Evolutionary conservation across 305 asterid species (phyloP), one percentile per base, ranked within the genome.

Genomic region (Solanum hybrid): DNA sequence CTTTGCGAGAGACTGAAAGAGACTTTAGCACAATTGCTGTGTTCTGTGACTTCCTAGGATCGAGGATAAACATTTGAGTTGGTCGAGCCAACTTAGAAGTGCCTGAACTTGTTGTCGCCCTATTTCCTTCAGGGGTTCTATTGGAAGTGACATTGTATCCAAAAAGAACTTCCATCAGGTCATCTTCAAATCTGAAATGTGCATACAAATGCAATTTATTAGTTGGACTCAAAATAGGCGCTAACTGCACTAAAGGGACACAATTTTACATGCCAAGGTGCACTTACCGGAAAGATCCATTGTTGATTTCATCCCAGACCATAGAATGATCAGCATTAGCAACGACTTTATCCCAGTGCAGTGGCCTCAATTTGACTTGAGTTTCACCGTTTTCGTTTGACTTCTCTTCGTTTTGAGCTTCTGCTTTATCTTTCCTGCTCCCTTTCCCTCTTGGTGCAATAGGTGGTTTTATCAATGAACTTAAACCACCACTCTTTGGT

Each of bases 301-400:
- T 93, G 22, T 89, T 93, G 92, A 96, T 94, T 89, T 97, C 97
- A 73, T 96, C 92, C 99, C 99, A 97, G 75, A 97, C 98, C 97
- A 96, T 93, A 17, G 99, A 97, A 92, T 97, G 96, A 87, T 96
- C 98, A 51, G 91, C 93, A 90, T 95, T 94, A 26, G 97, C 94
- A n/a, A 88, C 86, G 36, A 97, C 98, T 90, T 97, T 97, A 27
- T 97, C 98, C 98, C 99, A 97, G 89, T 97, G 98, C 70, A 97
- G 79, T 17, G 98, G 98, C 94, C 94, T 97, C 83, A 97, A 92
- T 85, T 95, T 97, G 88, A 83, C 90, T 79, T 87, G 92, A n/a
- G 12, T 91, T 78, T 82, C 93, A 51, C 90, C 91, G 76, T 92
- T 90, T 73, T 87, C 93, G 5, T 45, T 89, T 22, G 81, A 14